Conservation (phyloP, 2,329 filamentous ascomycete species). For the Pseudomassariella vexata region DNA sequence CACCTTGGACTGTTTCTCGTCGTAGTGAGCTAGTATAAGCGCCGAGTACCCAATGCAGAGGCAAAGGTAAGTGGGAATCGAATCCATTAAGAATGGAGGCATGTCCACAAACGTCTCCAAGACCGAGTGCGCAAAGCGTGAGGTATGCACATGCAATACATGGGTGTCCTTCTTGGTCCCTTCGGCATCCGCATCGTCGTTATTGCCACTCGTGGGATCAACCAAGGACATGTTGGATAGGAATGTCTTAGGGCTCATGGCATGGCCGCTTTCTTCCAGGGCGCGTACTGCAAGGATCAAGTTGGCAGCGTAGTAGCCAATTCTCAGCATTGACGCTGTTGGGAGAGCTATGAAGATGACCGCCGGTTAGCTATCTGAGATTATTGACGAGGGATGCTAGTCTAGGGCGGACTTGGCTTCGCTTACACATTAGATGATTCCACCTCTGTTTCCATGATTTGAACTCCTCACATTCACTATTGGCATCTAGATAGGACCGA, state of each 20-base stretch:
- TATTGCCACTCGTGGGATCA: constrained; percentile 7
- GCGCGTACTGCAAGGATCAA: constrained; percentile 24
- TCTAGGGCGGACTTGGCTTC: too few relatives aligned
- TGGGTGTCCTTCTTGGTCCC: constrained; percentile 9
- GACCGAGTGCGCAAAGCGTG: constrained; percentile 21
- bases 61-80: constrained; percentile 20
- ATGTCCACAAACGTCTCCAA: constrained; percentile 25
- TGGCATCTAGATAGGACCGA: constrained; percentile 22
- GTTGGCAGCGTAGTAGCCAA: constrained; percentile 27
- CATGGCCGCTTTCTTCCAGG: constrained; percentile 23
- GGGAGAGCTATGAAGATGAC: constrained; percentile 17
- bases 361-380: background rate
- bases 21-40: constrained; percentile 24
- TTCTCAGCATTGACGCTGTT: constrained; percentile 25
- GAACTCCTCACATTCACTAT: constrained; percentile 26
- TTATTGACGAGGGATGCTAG: background rate
- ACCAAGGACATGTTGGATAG: constrained; percentile 14
- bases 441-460: constrained; percentile 27
- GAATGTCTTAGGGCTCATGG: constrained; percentile 19
- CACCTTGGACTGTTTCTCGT: constrained; percentile 22
- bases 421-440: constrained; percentile 26
- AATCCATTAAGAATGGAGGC: constrained; percentile 23
- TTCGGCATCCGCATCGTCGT: constrained; percentile 6
- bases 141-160: constrained; percentile 17
- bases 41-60: constrained; percentile 27